phyloP scores from a whole-genome alignment of 1,284 basidiomycete genomes.

The Leccinum fuscescens region DNA sequence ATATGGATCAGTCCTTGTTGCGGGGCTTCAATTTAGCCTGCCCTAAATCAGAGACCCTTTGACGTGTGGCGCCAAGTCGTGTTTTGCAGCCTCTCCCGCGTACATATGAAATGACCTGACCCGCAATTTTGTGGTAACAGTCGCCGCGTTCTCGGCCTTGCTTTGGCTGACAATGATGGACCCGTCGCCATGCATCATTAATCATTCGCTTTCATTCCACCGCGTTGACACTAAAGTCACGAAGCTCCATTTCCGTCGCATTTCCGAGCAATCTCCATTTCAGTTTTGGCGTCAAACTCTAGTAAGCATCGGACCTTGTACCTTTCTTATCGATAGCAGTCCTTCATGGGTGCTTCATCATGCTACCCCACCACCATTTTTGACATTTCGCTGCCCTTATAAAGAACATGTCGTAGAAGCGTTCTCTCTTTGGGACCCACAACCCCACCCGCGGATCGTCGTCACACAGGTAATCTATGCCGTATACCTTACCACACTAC shows the following conservation, averaged over 20 bases:
- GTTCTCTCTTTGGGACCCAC: constrained; percentile 31
- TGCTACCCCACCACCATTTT: constrained; percentile 16
- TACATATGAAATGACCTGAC: constrained; percentile 19
- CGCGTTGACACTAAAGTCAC: constrained; percentile 14
- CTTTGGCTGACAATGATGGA: constrained; percentile 7
- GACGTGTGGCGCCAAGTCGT: constrained; percentile 25
- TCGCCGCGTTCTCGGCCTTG: constrained; percentile 15
- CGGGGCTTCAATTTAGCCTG: constrained; percentile 27
- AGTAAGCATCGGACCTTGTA: constrained; percentile 25
- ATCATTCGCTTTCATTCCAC: constrained; percentile 14
- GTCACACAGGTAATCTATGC: constrained; percentile 32
- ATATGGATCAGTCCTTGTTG: not conserved
- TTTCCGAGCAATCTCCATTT: constrained; percentile 25
- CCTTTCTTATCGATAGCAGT: constrained; percentile 34
- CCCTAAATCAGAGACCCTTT: constrained; percentile 33
- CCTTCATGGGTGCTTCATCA: constrained; percentile 14
- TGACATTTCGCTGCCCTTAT: constrained; percentile 26
- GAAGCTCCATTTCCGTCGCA: constrained; percentile 28
- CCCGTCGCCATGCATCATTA: constrained; percentile 4
- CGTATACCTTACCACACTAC: constrained; percentile 15
- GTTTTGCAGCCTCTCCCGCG: not conserved
- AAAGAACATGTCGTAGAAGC: constrained; percentile 27
- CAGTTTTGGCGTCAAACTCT: constrained; percentile 16
- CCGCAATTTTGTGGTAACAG: not conserved
- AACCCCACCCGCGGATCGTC: constrained; percentile 33